A percentile compares a stretch with the other conserved stretches of the same genome.
Conservation (phyloP, 768 basidiomycete genomes). For the Tulasnella sp. region DNA sequence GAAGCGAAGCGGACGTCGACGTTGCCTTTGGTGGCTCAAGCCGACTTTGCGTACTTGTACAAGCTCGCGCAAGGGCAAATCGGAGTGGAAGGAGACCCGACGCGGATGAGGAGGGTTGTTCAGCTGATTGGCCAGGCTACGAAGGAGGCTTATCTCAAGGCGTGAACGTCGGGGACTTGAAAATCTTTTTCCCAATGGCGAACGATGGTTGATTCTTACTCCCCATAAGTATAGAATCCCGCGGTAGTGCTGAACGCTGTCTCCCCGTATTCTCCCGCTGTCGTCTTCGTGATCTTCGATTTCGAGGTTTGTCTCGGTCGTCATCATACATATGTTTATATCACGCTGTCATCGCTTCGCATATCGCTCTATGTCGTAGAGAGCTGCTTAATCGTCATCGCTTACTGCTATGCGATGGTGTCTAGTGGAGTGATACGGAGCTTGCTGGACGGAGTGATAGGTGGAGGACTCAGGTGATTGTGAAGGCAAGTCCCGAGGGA, state of each 20-base stretch:
- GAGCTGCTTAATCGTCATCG: no score
- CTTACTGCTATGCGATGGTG: not conserved
- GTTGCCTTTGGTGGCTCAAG: slow-evolving; percentile 72
- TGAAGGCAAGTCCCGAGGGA: not conserved
- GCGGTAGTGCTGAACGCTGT: not conserved
- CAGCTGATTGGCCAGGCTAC: slow-evolving; percentile 19
- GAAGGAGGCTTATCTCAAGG: not conserved
- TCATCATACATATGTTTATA: not conserved
- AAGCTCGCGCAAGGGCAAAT: slow-evolving; percentile 18
- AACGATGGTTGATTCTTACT: not conserved
- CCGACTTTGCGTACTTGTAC: slow-evolving; percentile 78
- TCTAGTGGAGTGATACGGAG: not conserved
- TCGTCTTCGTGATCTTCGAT: not conserved
- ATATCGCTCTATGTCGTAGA: no score
- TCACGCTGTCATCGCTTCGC: not conserved
- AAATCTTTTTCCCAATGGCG: not conserved
- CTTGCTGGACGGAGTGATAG: not conserved
- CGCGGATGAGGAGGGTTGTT: slow-evolving; percentile 43
- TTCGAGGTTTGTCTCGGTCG: not conserved
- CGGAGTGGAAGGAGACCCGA: slow-evolving; percentile 41
- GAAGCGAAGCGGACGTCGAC: no score
- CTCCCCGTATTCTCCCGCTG: not conserved
- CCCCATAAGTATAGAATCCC: not conserved
- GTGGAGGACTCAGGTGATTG: not conserved
- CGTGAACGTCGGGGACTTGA: not conserved